A percentile compares a stretch with the other conserved stretches of the same genome.
These are phyloP conservation scores for Trametes villosa DNA, from an alignment of 768 basidiomycete species.

Conservation along the genomic window DNA sequence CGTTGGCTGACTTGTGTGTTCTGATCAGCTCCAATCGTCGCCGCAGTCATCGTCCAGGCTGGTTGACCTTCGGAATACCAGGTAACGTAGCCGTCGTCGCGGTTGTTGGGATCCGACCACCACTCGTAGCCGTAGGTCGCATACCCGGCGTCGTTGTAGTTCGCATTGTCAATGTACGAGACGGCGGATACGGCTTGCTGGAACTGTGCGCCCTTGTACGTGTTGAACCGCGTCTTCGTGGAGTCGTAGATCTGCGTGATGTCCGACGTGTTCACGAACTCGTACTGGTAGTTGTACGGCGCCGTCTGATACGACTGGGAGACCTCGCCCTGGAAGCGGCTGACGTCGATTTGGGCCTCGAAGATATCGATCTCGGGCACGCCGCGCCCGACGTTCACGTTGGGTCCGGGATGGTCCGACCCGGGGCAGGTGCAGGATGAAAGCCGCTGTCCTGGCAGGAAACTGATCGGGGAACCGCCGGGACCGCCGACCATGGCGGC, in stretches of 20 bases:
- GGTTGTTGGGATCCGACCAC: slow-evolving; percentile 71
- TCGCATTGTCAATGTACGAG: slow-evolving; percentile 53
- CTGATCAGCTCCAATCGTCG: slow-evolving; percentile 69
- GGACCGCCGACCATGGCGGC: slow-evolving; percentile 57
- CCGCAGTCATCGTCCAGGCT: slow-evolving; percentile 75
- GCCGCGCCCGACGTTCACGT: slow-evolving; percentile 61
- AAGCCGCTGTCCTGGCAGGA: slow-evolving; percentile 83
- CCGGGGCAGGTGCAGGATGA: slow-evolving; percentile 89
- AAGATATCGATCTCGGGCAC: slow-evolving; percentile 94
- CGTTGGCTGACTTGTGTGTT: slow-evolving; percentile 61
- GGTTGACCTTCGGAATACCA: slow-evolving; percentile 73
- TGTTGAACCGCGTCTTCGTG: slow-evolving; percentile 58
- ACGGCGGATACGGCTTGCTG: slow-evolving; percentile 80
- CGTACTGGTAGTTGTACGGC: slow-evolving; percentile 74
- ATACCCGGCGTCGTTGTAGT: slow-evolving; percentile 61
- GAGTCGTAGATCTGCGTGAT: slow-evolving; percentile 58
- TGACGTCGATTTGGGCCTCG: slow-evolving; percentile 75
- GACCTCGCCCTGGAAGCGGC: slow-evolving; percentile 58
- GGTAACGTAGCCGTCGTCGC: slow-evolving; percentile 76
- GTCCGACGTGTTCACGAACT: slow-evolving; percentile 57
- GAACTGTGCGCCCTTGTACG: slow-evolving; percentile 68
- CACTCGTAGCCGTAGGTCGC: slow-evolving; percentile 78
- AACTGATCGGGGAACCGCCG: slow-evolving; percentile 64
- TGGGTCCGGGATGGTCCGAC: slow-evolving; percentile 89
- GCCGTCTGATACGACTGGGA: slow-evolving; percentile 85